Percentiles rank a stretch among this genome's conserved stretches.
Conservation (phyloP, 176 grass and related monocot species). For the Oryza coarctata region DNA sequence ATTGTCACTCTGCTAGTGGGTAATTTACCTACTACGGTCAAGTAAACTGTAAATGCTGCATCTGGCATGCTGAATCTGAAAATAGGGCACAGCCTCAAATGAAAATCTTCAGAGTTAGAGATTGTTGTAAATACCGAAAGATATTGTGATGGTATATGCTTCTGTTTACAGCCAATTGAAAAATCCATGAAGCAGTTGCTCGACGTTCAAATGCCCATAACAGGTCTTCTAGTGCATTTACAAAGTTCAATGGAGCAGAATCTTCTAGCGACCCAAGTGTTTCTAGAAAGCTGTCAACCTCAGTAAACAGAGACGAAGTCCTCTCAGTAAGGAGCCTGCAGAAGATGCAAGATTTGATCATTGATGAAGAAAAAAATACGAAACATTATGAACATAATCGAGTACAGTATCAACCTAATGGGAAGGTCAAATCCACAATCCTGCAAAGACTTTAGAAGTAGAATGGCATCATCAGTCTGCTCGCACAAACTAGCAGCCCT, state of each 20-base stretch:
- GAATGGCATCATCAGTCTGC: slow-evolving; percentile 58
- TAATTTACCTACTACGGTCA: neutral
- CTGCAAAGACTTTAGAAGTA: slow-evolving; percentile 70
- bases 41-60: slow-evolving; percentile 17
- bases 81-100: neutral
- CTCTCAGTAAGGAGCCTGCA: slow-evolving; percentile 69
- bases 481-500: slow-evolving; percentile 92
- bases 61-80: neutral
- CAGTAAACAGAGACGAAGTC: slow-evolving; percentile 46
- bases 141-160: slow-evolving; percentile 66
- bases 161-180: slow-evolving; percentile 80
- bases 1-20: slow-evolving; percentile 17
- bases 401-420: slow-evolving; percentile 56
- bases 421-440: slow-evolving; percentile 88
- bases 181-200: slow-evolving; percentile 84
- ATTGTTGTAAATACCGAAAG: slow-evolving; percentile 58
- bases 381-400: slow-evolving; percentile 16
- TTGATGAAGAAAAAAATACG: neutral
- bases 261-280: slow-evolving; percentile 56
- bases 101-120: slow-evolving; percentile 23
- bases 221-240: slow-evolving; percentile 92
- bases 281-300: slow-evolving; percentile 59
- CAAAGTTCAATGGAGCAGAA: slow-evolving; percentile 80
- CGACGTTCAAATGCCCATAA: slow-evolving; percentile 89
- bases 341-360: slow-evolving; percentile 39